Evolutionary conservation across 202 grass and related monocot genomes (phyloP).

Genomic region (Digitaria exilis): DNA sequence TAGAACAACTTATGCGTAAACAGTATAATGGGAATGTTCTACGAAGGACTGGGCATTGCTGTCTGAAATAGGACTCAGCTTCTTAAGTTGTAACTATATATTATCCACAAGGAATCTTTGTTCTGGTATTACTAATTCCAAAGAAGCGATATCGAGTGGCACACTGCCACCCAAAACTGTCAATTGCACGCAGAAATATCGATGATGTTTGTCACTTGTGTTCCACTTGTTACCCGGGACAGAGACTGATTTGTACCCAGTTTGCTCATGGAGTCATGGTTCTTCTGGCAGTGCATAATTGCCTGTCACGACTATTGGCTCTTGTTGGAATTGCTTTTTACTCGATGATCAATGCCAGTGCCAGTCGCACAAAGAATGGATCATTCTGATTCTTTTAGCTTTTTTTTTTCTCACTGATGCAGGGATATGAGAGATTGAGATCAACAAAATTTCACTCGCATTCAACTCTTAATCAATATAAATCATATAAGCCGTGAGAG

Average conservation of each 20-base stretch:
- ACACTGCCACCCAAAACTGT: slow-evolving; percentile 29
- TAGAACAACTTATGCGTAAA: neutral
- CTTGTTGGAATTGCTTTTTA: neutral
- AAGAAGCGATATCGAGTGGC: slow-evolving; percentile 11
- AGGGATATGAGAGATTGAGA: too few relatives aligned
- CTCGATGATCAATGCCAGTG: neutral
- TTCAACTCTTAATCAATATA: too few relatives aligned
- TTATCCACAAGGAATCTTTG: slow-evolving; percentile 31
- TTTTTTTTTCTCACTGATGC: too few relatives aligned
- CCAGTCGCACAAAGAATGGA: slow-evolving; percentile 3
- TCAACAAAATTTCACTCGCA: too few relatives aligned
- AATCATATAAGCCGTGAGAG: too few relatives aligned
- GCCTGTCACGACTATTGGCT: neutral
- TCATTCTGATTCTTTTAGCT: neutral
- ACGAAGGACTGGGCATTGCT: slow-evolving; percentile 14
- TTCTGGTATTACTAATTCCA: slow-evolving; percentile 22
- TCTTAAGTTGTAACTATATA: neutral
- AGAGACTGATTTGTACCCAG: neutral
- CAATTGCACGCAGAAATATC: slow-evolving; percentile 22
- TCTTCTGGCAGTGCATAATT: neutral
- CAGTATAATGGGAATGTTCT: slow-evolving; percentile 1
- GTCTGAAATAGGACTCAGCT: slow-evolving; percentile 7
- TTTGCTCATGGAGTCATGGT: neutral
- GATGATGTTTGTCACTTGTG: slow-evolving; percentile 18
- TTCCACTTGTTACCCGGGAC: slow-evolving; percentile 24